These are phyloP conservation scores for Clavispora carvajalis DNA, from an alignment of 805 yeast species.

Conservation along the genomic window DNA sequence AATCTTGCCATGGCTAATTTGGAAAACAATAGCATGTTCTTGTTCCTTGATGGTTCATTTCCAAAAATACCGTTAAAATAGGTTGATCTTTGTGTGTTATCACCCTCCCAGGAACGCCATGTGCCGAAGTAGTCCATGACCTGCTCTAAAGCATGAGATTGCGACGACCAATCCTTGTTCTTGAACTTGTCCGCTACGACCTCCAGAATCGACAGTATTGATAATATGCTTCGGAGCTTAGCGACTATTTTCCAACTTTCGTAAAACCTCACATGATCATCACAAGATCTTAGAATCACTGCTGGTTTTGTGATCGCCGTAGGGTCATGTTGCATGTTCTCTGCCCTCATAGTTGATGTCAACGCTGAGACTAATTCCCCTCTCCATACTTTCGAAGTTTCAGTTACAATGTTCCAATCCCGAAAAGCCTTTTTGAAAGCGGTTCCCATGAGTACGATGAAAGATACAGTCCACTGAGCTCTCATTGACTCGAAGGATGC, in stretches of 20 bases:
- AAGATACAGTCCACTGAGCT: slow-evolving; percentile 20
- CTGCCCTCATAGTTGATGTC: slow-evolving; percentile 32
- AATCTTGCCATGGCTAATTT: background rate
- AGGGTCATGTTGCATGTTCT: slow-evolving; percentile 72
- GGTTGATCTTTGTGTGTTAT: slow-evolving; percentile 51
- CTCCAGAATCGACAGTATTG: slow-evolving; percentile 47
- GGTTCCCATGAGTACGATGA: slow-evolving; percentile 9
- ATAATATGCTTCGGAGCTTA: slow-evolving; percentile 68
- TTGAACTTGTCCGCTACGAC: slow-evolving; percentile 27
- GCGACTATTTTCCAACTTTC: slow-evolving; percentile 87
- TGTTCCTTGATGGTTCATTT: background rate
- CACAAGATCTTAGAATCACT: slow-evolving; percentile 64
- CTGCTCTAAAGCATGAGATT: slow-evolving; percentile 46
- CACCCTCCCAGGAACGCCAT: slow-evolving; percentile 93
- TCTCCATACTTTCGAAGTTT: slow-evolving; percentile 11
- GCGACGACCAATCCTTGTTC: slow-evolving; percentile 36
- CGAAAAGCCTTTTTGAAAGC: slow-evolving; percentile 13
- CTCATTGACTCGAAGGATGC: slow-evolving; percentile 17
- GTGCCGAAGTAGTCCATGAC: slow-evolving; percentile 57
- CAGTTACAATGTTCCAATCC: slow-evolving; percentile 13
- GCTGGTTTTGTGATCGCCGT: slow-evolving; percentile 88
- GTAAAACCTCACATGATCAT: slow-evolving; percentile 69
- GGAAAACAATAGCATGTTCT: background rate
- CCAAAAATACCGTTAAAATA: slow-evolving; percentile 37
- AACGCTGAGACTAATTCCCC: slow-evolving; percentile 40